Percentiles rank a stretch among this genome's conserved stretches.
These are phyloP conservation scores for Ophiorrhiza pumila DNA, from an alignment of 257 asterid genomes.

Conservation along the genomic window DNA sequence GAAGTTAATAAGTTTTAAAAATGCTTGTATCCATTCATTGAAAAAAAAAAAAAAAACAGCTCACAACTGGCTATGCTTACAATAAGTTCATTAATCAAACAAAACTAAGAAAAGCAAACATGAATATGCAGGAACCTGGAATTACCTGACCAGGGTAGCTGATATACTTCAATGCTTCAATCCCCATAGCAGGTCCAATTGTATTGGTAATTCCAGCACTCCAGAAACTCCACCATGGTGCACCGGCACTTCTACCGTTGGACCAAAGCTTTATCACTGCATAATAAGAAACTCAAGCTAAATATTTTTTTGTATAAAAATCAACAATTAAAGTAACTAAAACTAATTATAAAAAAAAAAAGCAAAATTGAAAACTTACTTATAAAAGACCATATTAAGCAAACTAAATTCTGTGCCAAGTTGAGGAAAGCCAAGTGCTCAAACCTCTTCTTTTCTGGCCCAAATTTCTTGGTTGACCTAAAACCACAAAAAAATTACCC, in stretches of 20 bases:
- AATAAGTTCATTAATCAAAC: not conserved
- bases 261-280: constrained; percentile 91
- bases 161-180: constrained; percentile 89
- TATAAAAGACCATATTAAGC: constrained; percentile 84
- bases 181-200: constrained; percentile 98
- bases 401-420: constrained; percentile 90
- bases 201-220: constrained; percentile 97
- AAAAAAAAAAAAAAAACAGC: not conserved
- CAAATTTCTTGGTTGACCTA: constrained; percentile 91
- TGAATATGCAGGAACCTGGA: not conserved
- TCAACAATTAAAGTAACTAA: not conserved
- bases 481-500: constrained; percentile 11
- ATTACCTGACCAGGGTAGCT: constrained; percentile 95
- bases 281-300: constrained; percentile 16
- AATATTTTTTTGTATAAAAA: not conserved
- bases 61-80: not conserved
- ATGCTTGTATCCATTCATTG: no score
- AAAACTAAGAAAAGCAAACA: not conserved
- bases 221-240: constrained; percentile 99
- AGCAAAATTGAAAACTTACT: constrained; percentile 46
- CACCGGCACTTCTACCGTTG: constrained; percentile 60
- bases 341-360: not conserved
- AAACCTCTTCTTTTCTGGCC: constrained; percentile 83
- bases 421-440: constrained; percentile 95
- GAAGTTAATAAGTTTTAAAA: no score